These are phyloP conservation scores for Fraxinus sp. DNA, from an alignment of 305 asterid genomes.

Conservation along the genomic window DNA sequence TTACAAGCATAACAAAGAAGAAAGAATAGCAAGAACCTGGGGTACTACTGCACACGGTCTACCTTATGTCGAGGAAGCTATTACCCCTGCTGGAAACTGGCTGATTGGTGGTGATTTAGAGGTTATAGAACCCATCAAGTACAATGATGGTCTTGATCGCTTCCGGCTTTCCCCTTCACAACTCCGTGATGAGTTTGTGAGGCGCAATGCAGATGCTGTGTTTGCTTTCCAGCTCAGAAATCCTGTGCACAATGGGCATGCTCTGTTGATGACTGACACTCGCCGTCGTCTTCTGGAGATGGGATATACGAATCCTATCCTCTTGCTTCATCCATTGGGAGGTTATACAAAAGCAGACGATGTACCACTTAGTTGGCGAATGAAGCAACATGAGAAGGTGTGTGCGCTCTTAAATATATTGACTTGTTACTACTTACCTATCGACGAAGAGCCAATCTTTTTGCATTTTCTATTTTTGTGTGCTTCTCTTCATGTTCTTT, in stretches of 20 bases:
- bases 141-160: slow-evolving; percentile 70
- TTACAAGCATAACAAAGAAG: slow-evolving; percentile 93
- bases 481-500: background rate
- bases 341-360: slow-evolving; percentile 93
- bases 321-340: slow-evolving; percentile 84
- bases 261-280: slow-evolving; percentile 84
- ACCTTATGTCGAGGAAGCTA: slow-evolving; percentile 76
- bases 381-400: slow-evolving; percentile 96
- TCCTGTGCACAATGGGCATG: slow-evolving; percentile 95
- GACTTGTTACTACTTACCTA: background rate
- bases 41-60: slow-evolving; percentile 86
- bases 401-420: background rate
- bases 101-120: slow-evolving; percentile 85
- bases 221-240: slow-evolving; percentile 94
- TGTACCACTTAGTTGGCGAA: slow-evolving; percentile 88
- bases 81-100: slow-evolving; percentile 77
- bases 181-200: slow-evolving; percentile 68
- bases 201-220: slow-evolving; percentile 83
- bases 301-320: slow-evolving; percentile 86
- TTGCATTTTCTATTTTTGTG: background rate
- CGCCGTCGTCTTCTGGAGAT: slow-evolving; percentile 83
- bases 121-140: slow-evolving; percentile 69
- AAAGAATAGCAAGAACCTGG: slow-evolving; percentile 88
- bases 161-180: slow-evolving; percentile 83
- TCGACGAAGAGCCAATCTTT: background rate